Percentiles rank a stretch among this genome's conserved stretches.
Evolutionary conservation across 129 eudicot species (phyloP).

Genomic region (Rutidosis leptorrhynchoides): DNA sequence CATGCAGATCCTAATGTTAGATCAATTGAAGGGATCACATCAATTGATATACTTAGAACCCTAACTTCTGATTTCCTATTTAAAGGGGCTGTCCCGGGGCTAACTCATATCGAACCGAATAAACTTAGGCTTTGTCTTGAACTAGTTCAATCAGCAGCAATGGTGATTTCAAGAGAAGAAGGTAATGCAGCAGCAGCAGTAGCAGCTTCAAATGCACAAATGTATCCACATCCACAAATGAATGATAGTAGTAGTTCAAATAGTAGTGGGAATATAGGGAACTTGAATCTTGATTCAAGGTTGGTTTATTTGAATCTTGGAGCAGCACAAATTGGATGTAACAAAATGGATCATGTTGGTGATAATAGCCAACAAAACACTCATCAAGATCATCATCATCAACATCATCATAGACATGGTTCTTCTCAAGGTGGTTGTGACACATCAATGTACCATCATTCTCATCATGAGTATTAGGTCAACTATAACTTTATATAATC

Average conservation of each 20-base stretch:
- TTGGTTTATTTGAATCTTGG: slow-evolving; percentile 84
- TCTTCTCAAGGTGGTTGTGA: slow-evolving; percentile 55
- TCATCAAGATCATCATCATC: too few relatives aligned
- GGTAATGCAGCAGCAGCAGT: slow-evolving; percentile 47
- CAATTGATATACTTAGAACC: slow-evolving; percentile 78
- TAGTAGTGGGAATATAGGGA: slow-evolving; percentile 44
- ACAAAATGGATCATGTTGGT: slow-evolving; percentile 40
- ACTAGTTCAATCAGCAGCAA: slow-evolving; percentile 94
- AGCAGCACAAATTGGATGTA: slow-evolving; percentile 60
- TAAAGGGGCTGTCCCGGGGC: slow-evolving; percentile 88
- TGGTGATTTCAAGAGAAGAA: slow-evolving; percentile 93
- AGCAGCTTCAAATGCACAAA: slow-evolving; percentile 28
- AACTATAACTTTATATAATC: slow-evolving; percentile 31
- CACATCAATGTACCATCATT: slow-evolving; percentile 66
- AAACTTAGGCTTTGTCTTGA: slow-evolving; percentile 92
- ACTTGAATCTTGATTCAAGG: slow-evolving; percentile 63
- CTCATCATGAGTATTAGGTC: slow-evolving; percentile 65
- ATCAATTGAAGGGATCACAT: slow-evolving; percentile 84
- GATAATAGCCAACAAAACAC: slow-evolving; percentile 28
- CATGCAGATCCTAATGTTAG: slow-evolving; percentile 93
- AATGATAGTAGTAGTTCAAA: slow-evolving; percentile 38
- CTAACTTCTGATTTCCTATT: slow-evolving; percentile 89
- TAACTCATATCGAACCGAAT: slow-evolving; percentile 84
- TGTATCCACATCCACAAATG: slow-evolving; percentile 61
- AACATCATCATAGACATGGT: slow-evolving; percentile 51